Evolutionary conservation across 129 eudicot genomes (phyloP).

Genomic region (Calendula officinalis): DNA sequence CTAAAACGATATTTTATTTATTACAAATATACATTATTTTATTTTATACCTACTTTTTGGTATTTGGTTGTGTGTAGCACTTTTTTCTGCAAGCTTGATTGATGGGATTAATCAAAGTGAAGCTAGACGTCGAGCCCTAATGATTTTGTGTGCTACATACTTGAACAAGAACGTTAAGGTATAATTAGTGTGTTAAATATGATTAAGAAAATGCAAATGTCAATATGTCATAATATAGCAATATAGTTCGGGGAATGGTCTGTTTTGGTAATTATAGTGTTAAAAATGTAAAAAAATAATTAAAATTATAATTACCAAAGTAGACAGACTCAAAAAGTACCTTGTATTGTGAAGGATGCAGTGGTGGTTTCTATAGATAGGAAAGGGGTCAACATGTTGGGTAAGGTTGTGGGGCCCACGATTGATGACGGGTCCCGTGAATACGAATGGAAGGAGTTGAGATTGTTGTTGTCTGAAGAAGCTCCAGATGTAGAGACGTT

Average conservation of each 20-base stretch:
- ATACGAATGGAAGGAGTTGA: constrained; percentile 67
- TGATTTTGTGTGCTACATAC: constrained; percentile 66
- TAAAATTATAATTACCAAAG: no score
- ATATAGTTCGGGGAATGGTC: no score
- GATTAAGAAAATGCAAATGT: background rate
- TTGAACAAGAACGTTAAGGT: constrained; percentile 71
- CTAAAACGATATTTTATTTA: background rate
- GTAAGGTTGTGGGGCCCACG: constrained; percentile 55
- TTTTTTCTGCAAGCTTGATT: constrained; percentile 58
- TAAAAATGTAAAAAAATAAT: background rate
- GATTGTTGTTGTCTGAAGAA: constrained; percentile 56
- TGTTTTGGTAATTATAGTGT: no score
- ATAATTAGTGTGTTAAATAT: background rate
- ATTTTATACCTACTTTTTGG: background rate
- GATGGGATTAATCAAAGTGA: constrained; percentile 94
- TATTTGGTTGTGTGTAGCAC: constrained; percentile 47
- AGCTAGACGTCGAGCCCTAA: constrained; percentile 68
- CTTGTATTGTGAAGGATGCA: constrained; percentile 60
- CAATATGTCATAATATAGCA: no score
- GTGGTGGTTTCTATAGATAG: constrained; percentile 62
- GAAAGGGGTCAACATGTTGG: constrained; percentile 80
- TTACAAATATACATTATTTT: background rate
- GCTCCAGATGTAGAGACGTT: constrained; percentile 64
- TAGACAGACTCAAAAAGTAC: constrained; percentile 10
- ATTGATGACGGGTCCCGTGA: constrained; percentile 54